These are phyloP conservation scores for Pestalotiopsis sp. DNA, from an alignment of 2,329 filamentous ascomycete genomes.

Conservation along the genomic window DNA sequence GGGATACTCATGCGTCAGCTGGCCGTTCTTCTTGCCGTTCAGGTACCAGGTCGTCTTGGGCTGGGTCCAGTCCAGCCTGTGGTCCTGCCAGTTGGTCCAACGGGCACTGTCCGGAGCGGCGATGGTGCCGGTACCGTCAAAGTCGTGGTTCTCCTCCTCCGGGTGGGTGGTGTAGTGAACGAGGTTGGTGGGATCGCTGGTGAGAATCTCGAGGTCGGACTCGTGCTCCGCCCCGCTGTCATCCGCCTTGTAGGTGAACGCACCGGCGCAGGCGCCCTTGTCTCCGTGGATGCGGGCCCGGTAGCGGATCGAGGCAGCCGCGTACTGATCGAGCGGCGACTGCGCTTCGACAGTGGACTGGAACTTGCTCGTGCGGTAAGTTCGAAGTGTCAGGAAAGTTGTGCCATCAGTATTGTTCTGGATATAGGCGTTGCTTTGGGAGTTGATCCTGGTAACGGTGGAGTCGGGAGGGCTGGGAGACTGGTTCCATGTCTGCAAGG, in stretches of 20 bases:
- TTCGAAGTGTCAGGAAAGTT: neutral
- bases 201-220: neutral
- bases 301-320: neutral
- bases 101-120: neutral
- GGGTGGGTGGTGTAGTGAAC: conserved; percentile 3
- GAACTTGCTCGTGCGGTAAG: neutral
- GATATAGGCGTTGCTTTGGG: neutral
- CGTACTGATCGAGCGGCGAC: neutral
- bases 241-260: neutral
- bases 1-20: neutral
- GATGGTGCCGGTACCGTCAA: neutral
- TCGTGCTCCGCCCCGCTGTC: neutral
- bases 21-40: neutral
- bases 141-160: neutral
- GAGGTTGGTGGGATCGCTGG: neutral
- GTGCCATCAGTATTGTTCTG: conserved; percentile 4
- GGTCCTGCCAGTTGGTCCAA: conserved; percentile 2
- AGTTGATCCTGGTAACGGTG: neutral
- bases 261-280: neutral
- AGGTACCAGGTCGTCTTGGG: conserved; percentile 5
- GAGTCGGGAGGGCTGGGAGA: neutral
- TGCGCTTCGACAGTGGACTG: conserved; percentile 1
- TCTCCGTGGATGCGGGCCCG: neutral
- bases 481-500: neutral
- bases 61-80: conserved; percentile 1